These are phyloP conservation scores for Dioscorea cayenensis DNA, from an alignment of 116 monocot genomes.

Conservation along the genomic window DNA sequence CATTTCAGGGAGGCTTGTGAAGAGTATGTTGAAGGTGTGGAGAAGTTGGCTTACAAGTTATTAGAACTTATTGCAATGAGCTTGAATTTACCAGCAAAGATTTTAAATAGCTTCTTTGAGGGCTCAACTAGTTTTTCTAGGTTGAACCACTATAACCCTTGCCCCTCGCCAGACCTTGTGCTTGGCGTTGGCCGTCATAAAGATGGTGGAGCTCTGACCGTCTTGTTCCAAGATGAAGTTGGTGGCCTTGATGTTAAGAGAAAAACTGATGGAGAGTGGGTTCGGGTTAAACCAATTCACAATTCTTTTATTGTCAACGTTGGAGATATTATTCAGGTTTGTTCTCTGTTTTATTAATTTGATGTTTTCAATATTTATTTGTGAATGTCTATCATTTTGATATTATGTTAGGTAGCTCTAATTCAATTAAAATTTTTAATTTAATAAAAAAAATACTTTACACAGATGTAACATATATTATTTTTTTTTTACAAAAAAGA, in stretches of 20 bases:
- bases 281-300: conserved; percentile 53
- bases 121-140: conserved; percentile 33
- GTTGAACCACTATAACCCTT: conserved; percentile 62
- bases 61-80: conserved; percentile 46
- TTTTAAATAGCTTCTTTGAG: conserved; percentile 39
- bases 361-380: no score
- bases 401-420: no score
- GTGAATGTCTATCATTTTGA: no score
- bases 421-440: no score
- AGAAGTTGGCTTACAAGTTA: conserved; percentile 42
- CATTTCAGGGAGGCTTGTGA: not conserved
- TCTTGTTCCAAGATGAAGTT: conserved; percentile 52
- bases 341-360: not conserved
- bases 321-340: conserved; percentile 68
- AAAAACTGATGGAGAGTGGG: conserved; percentile 53
- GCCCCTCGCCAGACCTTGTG: conserved; percentile 50
- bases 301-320: conserved; percentile 58
- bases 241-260: conserved; percentile 58
- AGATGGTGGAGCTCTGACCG: conserved; percentile 52
- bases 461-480: no score
- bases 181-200: conserved; percentile 69
- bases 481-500: no score
- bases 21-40: conserved; percentile 25
- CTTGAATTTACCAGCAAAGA: conserved; percentile 24
- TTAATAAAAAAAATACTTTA: no score